These are phyloP conservation scores for Martiniozyma abietophila DNA, from an alignment of 805 yeast genomes.

Conservation along the genomic window DNA sequence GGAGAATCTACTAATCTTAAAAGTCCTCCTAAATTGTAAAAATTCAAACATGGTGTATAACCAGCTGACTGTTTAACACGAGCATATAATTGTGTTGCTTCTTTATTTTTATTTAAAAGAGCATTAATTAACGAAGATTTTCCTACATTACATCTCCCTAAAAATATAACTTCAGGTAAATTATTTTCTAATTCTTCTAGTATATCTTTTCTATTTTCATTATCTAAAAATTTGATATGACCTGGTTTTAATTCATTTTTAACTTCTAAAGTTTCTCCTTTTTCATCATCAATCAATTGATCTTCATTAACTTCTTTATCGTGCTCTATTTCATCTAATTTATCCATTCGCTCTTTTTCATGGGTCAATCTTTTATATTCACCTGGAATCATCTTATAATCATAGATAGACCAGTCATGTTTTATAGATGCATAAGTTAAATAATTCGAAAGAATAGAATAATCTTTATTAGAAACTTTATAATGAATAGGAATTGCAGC, in stretches of 20 bases:
- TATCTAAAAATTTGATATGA: slow-evolving; percentile 20
- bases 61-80: slow-evolving; percentile 28
- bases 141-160: slow-evolving; percentile 82
- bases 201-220: slow-evolving; percentile 15
- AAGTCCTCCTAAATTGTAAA: slow-evolving; percentile 55
- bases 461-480: slow-evolving; percentile 7
- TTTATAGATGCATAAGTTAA: slow-evolving; percentile 38
- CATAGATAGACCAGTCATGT: slow-evolving; percentile 53
- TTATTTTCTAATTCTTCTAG: slow-evolving; percentile 24
- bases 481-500: slow-evolving; percentile 9
- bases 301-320: slow-evolving; percentile 6
- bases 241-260: slow-evolving; percentile 19
- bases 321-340: slow-evolving; percentile 2
- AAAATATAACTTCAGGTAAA: slow-evolving; percentile 65
- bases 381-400: slow-evolving; percentile 50
- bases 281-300: slow-evolving; percentile 3
- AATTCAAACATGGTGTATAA: slow-evolving; percentile 55
- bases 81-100: slow-evolving; percentile 31
- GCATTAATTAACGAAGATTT: slow-evolving; percentile 70
- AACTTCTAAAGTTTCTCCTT: not conserved
- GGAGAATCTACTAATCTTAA: slow-evolving; percentile 77
- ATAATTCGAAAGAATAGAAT: slow-evolving; percentile 24
- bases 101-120: slow-evolving; percentile 34
- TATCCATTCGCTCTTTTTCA: slow-evolving; percentile 5
- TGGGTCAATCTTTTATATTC: slow-evolving; percentile 23